These are phyloP conservation scores for Apophysomyces ossiformis DNA, from an alignment of 371 early-diverging fungal species.

Conservation along the genomic window DNA sequence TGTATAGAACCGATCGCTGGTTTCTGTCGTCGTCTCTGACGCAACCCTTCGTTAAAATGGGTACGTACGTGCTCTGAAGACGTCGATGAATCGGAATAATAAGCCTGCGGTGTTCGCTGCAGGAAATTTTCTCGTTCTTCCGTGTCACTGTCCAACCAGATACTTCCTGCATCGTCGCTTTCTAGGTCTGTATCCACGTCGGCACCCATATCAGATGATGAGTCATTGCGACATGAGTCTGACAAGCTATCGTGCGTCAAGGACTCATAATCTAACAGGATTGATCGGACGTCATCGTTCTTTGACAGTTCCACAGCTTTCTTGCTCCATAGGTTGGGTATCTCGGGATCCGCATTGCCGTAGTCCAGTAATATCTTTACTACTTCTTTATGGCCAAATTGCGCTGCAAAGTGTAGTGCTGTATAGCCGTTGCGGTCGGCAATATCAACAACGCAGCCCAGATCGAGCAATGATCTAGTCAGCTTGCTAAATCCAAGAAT, in stretches of 20 bases:
- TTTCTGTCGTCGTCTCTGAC: conserved; percentile 24
- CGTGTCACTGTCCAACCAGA: conserved; percentile 33
- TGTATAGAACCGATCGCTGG: conserved; percentile 28
- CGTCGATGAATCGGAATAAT: conserved; percentile 37
- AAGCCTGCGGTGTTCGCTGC: conserved; percentile 11
- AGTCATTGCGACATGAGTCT: conserved; percentile 17
- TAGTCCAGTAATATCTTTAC: conserved; percentile 31
- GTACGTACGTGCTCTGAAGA: conserved; percentile 1
- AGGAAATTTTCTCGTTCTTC: conserved; percentile 14
- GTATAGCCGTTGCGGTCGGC: conserved; percentile 42
- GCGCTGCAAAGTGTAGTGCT: conserved; percentile 30
- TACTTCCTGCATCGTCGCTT: conserved; percentile 13
- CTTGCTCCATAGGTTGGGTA: conserved; percentile 32
- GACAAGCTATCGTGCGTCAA: conserved; percentile 20
- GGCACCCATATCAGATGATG: conserved; percentile 41
- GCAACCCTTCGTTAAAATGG: conserved; percentile 22
- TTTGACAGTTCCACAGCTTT: conserved; percentile 34
- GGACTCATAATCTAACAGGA: conserved; percentile 23
- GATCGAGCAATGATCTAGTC: conserved; percentile 28
- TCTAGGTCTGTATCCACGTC: conserved; percentile 38
- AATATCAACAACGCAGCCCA: conserved; percentile 35
- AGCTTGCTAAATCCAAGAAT: conserved; percentile 42
- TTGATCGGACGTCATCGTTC: conserved; percentile 19
- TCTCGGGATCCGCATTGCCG: conserved; percentile 36
- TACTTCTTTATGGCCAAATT: conserved; percentile 26